Evolutionary conservation across 176 grass and related monocot genomes (phyloP), one percentile per base, ranked within the genome.

Genomic region (Eleusine coracana): DNA sequence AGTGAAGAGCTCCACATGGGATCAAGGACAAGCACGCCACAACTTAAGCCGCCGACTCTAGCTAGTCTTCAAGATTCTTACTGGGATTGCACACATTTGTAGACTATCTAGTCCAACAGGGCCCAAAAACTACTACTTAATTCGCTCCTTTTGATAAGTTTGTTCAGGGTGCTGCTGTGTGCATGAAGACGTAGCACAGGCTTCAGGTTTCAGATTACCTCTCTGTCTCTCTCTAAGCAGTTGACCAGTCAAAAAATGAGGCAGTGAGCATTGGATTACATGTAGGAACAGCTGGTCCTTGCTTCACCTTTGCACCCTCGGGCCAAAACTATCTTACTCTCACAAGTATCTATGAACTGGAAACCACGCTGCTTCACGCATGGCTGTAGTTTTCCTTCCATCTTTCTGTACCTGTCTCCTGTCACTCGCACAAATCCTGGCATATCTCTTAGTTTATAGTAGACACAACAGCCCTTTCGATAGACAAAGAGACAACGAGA

Each of bases 101-200:
- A 87, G 84, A 87, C 84, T 40, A 70, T 75, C 42, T 75, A 86
- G 80, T 66, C 62, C 84, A 79, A 64, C 80, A 86, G 75, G 70
- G 75, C 7, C 84, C 80, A 75, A 90, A 83, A 80, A 90, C 70
- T 70, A 86, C 52, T 87, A 73, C 37, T 86, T 75, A 83, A 87
- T 79, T 86, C 82, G 51, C 86, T 92, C 38, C 83, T 92, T 92
- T 92, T 92, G 82, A 92, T 92, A 92, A 89, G 51, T 62, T 82
- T 83, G 83, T 52, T 82, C 79, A 68, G 74, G 39, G 86, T n/a
- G 17, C 78, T 82, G 68, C 68, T 73, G 39, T 73, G 46, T 68
- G 66, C 68, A 73, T 61, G 86, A 82, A 85, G 82, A 60, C 60
- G 36, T 70, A 77, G 12, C 55, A 59, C 45, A 54, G 23, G 28